Evolutionary conservation across 306 rosid genomes (phyloP), one percentile per base, ranked within the genome.

Genomic region (Bauhinia variegata): DNA sequence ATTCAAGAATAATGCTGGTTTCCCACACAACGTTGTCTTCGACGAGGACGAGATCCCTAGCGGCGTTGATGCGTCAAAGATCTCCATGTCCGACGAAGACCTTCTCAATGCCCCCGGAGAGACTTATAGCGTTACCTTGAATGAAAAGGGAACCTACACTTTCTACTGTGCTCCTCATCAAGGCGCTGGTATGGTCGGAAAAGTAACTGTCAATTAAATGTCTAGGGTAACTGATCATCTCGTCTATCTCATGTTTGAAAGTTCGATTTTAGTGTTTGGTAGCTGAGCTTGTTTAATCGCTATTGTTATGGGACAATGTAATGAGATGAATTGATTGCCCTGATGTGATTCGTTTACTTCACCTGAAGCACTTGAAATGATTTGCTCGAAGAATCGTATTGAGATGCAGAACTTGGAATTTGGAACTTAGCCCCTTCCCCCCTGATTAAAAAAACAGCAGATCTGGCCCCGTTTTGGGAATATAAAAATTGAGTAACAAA

Each of bases 1-100:
- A 57, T 95, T 95, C 96, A 90, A 88, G 92, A 95, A 95, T 91
- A 95, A 95, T 42, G 95, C 96, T 5, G 99, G 99, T 2, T 95
- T 88, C 76, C 99, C 99, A 0, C 99, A 95, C 86, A 95, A 95
- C 71, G 54, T 95, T 55, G 78, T 95, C 10, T 95, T 95, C 59
- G 96, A 95, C 54, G 97, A 90, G 78, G 99, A 95, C 52, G 97
- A 75, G 53, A 3, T 95, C 41, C 99, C 99, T 0, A n/a, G 77
- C 5, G 97, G 99, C 0, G 96, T 95, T 4, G 89, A 95, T n/a
- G 97, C 64, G 0, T 5, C 64, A 0, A 82, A 83, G 48, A 95
- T 95, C 60, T 95, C 97, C 1, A 93, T 90, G 99, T 0, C 32
- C 2, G 97, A 90, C 4, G 96, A 85, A 55, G 92, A 86, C 5